Evolutionary conservation across 768 basidiomycete species (phyloP).

Genomic region (Mrakia blollopis): DNA sequence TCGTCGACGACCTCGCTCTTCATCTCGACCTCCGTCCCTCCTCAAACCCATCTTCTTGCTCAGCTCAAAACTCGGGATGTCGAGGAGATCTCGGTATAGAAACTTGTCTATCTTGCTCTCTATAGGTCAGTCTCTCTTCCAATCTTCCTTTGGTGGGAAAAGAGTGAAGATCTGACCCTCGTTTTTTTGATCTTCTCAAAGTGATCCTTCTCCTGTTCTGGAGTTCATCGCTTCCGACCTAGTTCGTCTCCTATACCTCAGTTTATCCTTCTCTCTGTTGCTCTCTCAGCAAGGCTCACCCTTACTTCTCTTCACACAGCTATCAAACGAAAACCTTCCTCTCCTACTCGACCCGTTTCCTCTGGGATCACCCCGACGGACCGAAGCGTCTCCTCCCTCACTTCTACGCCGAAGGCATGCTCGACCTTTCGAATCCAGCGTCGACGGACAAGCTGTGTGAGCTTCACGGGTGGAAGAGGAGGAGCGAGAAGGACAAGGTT

Average conservation of each 20-base stretch:
- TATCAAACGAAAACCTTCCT: constrained; percentile 29
- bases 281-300: background rate
- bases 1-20: background rate
- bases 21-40: background rate
- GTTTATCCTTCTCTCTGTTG: background rate
- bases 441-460: constrained; percentile 49
- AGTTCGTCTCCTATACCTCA: background rate
- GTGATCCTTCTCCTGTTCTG: background rate
- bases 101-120: background rate
- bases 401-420: constrained; percentile 56
- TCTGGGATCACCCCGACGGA: constrained; percentile 57
- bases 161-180: background rate
- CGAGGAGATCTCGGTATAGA: background rate
- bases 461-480: constrained; percentile 56
- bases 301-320: background rate
- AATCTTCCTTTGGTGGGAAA: background rate
- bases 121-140: background rate
- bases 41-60: background rate
- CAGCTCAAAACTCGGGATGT: background rate
- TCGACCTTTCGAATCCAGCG: background rate
- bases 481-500: constrained; percentile 37
- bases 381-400: constrained; percentile 54
- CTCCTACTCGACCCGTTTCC: constrained; percentile 55
- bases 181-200: background rate
- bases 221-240: background rate